Evolutionary conservation across 1,284 basidiomycete genomes (phyloP), one percentile per base, ranked within the genome.

Genomic region (Trichosporon inkin): DNA sequence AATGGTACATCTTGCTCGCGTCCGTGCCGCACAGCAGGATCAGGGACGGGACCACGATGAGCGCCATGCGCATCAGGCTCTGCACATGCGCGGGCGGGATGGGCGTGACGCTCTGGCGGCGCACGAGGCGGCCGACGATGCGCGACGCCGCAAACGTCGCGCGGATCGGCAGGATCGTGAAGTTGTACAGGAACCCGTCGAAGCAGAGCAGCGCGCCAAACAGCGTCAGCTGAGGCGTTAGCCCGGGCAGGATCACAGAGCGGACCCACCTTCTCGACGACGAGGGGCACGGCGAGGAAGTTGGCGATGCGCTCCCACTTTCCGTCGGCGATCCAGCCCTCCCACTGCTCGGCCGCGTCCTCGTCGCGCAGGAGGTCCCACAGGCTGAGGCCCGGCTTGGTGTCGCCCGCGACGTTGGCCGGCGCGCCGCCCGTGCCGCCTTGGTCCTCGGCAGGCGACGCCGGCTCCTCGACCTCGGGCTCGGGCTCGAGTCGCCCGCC

Each of bases 1-100:
- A 90, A 73, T 99, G 96, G 70, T 99, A 99, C 76, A 99, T 96
- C 80, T 96, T 96, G 80, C 92, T 96, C 11, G 93, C 90, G 73
- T 99, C 95, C 5, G 94, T 95, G 34, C 94, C 82, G 3, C 89
- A 86, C 32, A 87, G 82, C 5, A 98, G 82, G 37, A 94, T 84
- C 34, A 85, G 68, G 53, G 95, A 85, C 0, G 92, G 89, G 34
- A 88, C 75, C 4, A 89, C 74, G 36, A 99, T 83, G 2, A 99
- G 82, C 2, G 92, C 77, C 39, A 86, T 84, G 60, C 92, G 86
- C 32, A 97, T 79, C 13, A 99, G 84, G 10, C 71, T 70, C 53
- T 76, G 71, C 6, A 72, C 58, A 56, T 77, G 75, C 28, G 71
- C 66, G 6, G 70, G 68, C 0, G 75, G 73, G 6, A 75, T 65